phyloP scores from a whole-genome alignment of 2,329 filamentous ascomycete genomes.

The Colletotrichum liriopes region DNA sequence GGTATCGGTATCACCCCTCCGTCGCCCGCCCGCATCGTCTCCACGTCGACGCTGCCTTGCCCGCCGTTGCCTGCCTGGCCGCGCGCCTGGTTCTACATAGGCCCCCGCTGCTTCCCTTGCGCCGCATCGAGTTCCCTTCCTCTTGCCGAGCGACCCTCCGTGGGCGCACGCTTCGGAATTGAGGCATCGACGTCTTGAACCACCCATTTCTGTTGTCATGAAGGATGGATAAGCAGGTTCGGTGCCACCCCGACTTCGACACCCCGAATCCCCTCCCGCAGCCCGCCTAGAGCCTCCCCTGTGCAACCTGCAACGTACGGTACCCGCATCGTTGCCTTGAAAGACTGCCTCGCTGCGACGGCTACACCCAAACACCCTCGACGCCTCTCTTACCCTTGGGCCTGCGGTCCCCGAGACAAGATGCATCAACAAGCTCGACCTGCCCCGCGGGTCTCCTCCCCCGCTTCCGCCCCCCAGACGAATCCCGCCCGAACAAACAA shows the following conservation, averaged over 20 bases:
- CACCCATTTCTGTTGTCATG: slow-evolving; percentile 29
- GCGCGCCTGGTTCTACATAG: slow-evolving; percentile 11
- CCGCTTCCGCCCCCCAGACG: slow-evolving; percentile 79
- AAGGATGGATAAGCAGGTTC: slow-evolving; percentile 44
- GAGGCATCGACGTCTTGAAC: slow-evolving; percentile 14
- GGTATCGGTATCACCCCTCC: slow-evolving; percentile 1
- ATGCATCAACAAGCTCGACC: slow-evolving; percentile 95
- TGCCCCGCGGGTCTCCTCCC: slow-evolving; percentile 80
- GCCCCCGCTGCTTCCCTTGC: slow-evolving; percentile 3
- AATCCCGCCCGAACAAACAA: slow-evolving; percentile 83
- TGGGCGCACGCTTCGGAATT: slow-evolving; percentile 6
- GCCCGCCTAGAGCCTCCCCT: slow-evolving; percentile 22
- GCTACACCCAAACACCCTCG: slow-evolving; percentile 11
- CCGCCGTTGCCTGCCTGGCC: slow-evolving; percentile 30
- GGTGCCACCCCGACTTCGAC: slow-evolving; percentile 38
- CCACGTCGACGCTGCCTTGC: slow-evolving; percentile 26
- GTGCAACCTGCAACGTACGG: slow-evolving; percentile 7
- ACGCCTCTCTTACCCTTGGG: slow-evolving; percentile 4
- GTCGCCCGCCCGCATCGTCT: slow-evolving; percentile 7
- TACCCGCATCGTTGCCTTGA: slow-evolving; percentile 5
- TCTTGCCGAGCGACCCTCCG: neutral
- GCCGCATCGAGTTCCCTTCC: slow-evolving; percentile 13
- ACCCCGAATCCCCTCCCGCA: slow-evolving; percentile 25
- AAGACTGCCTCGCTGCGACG: neutral
- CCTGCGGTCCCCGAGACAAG: slow-evolving; percentile 24